A percentile compares a stretch with the other conserved stretches of the same genome.
Evolutionary conservation across 1,284 basidiomycete genomes (phyloP).

Genomic region (Meripilus lineatus): DNA sequence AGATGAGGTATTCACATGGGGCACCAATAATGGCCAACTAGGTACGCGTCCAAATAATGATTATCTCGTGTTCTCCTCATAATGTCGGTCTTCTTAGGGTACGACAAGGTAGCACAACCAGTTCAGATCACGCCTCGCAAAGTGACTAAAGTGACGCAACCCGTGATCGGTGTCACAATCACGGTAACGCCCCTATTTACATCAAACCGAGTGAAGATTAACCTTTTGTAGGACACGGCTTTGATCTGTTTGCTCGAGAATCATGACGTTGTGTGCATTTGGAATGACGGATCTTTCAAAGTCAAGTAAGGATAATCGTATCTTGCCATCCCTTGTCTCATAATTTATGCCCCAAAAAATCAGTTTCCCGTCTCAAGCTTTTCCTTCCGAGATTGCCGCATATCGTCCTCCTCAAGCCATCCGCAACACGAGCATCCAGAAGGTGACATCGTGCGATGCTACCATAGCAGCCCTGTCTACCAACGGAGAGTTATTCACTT

Average conservation of each 20-base stretch:
- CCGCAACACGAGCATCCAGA: slow-evolving; percentile 69
- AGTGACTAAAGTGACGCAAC: slow-evolving; percentile 73
- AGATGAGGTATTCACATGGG: slow-evolving; percentile 91
- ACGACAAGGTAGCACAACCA: slow-evolving; percentile 71
- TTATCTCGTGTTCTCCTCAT: neutral
- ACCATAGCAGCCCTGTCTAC: slow-evolving; percentile 83
- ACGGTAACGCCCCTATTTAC: slow-evolving; percentile 59
- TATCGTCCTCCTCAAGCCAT: slow-evolving; percentile 78
- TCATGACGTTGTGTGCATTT: slow-evolving; percentile 80
- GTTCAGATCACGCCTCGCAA: slow-evolving; percentile 80
- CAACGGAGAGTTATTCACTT: slow-evolving; percentile 91
- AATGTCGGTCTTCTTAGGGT: slow-evolving; percentile 39
- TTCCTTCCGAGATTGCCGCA: slow-evolving; percentile 69
- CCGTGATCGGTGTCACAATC: slow-evolving; percentile 66
- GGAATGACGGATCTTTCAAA: slow-evolving; percentile 73
- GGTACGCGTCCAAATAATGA: slow-evolving; percentile 39
- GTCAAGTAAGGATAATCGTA: slow-evolving; percentile 48
- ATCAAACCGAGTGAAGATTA: slow-evolving; percentile 1
- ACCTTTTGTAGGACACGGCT: slow-evolving; percentile 61
- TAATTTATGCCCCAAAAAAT: too few species aligned
- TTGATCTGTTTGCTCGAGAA: slow-evolving; percentile 76
- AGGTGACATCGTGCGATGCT: slow-evolving; percentile 79
- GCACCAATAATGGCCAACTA: slow-evolving; percentile 91
- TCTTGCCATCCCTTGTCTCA: too few species aligned
- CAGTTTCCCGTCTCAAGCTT: slow-evolving; percentile 66